phyloP scores from a whole-genome alignment of 352 stramenopile species.

The Pythium oligandrum region DNA sequence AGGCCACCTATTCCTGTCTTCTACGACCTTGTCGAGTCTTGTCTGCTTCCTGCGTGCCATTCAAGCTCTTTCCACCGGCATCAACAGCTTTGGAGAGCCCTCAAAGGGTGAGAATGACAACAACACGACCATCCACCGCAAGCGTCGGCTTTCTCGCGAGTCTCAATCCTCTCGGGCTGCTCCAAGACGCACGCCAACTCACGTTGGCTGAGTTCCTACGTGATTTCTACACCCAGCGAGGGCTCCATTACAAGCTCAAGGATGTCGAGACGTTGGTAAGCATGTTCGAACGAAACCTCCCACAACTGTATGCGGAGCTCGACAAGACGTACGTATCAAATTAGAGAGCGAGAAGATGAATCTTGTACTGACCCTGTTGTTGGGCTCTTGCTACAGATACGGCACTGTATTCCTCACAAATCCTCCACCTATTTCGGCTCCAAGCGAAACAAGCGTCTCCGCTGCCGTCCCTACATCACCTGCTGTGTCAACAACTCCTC shows the following conservation, averaged over 20 bases:
- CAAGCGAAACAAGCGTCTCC: too few species aligned
- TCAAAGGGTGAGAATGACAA: too few species aligned
- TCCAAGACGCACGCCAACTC: constrained; percentile 46
- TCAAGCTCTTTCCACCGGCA: too few species aligned
- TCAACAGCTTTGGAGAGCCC: too few species aligned
- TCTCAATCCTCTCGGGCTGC: constrained; percentile 50
- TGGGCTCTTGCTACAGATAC: constrained; percentile 28
- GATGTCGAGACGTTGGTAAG: constrained; percentile 61
- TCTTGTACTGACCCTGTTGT: too few species aligned
- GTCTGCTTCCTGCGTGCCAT: too few species aligned
- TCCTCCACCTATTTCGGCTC: constrained; percentile 35
- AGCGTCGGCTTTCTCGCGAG: constrained; percentile 34
- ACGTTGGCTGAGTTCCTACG: constrained; percentile 59
- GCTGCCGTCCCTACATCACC: neutral
- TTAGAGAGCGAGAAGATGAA: too few species aligned
- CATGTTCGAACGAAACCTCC: constrained; percentile 46
- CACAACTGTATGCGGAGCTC: constrained; percentile 51
- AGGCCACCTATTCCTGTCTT: too few species aligned
- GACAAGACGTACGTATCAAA: constrained; percentile 52
- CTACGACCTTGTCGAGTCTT: too few species aligned
- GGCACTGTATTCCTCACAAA: constrained; percentile 47
- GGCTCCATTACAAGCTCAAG: constrained; percentile 58
- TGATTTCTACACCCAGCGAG: constrained; percentile 67
- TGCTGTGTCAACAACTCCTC: constrained; percentile 16
- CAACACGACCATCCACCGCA: too few species aligned